A percentile compares a stretch with the other conserved stretches of the same genome.
Conservation (phyloP, 345 rosid genomes). For the Citrus sp. region DNA sequence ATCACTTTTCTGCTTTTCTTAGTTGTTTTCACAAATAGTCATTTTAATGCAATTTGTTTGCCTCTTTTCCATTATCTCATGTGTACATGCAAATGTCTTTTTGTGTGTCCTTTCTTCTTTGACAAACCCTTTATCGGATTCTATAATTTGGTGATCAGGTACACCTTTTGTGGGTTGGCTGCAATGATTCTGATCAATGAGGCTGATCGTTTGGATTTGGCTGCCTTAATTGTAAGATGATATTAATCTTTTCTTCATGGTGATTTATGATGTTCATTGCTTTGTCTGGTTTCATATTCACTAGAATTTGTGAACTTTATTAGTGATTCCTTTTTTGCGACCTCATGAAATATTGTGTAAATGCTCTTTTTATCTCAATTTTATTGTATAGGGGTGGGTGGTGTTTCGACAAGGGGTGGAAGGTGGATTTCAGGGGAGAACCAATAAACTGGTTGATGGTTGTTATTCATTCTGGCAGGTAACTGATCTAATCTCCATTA, state of each 20-base stretch:
- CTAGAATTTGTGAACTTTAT: background rate
- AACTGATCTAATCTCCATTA: slow-evolving; percentile 6
- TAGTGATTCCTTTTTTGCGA: background rate
- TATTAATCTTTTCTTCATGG: slow-evolving; percentile 5
- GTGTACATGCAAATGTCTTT: background rate
- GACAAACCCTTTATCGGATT: slow-evolving; percentile 13
- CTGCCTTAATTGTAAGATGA: slow-evolving; percentile 61
- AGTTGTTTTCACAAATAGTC: background rate
- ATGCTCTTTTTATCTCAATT: background rate
- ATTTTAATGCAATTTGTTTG: background rate
- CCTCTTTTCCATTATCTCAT: slow-evolving; percentile 5
- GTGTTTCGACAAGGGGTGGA: slow-evolving; percentile 92
- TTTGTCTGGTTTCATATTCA: background rate
- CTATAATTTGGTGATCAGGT: slow-evolving; percentile 44
- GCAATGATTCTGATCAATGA: slow-evolving; percentile 84
- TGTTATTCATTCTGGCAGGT: slow-evolving; percentile 99
- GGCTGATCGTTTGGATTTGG: slow-evolving; percentile 63
- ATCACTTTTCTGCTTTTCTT: background rate
- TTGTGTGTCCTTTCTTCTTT: background rate
- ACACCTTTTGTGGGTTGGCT: slow-evolving; percentile 95
- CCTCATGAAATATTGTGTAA: background rate
- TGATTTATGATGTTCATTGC: slow-evolving; percentile 4
- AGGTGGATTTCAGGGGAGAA: slow-evolving; percentile 96
- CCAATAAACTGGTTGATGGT: slow-evolving; percentile 96
- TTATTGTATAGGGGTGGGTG: slow-evolving; percentile 65